phyloP scores from a whole-genome alignment of 345 rosid species.

The Salix exigua region DNA sequence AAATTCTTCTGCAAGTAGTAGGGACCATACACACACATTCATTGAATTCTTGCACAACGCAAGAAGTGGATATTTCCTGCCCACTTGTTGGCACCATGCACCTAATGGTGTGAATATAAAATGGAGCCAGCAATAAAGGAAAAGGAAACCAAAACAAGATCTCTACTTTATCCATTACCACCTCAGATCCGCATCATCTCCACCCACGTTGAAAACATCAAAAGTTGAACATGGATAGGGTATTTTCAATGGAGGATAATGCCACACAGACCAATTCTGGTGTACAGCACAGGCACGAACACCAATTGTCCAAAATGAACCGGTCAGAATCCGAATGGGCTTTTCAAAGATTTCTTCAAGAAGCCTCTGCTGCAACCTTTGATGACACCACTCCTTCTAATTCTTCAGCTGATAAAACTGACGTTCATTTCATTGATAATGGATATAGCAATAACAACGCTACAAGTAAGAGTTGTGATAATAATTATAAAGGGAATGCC shows the following conservation, averaged over 20 bases:
- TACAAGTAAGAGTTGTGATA: not conserved
- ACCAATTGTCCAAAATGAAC: slow-evolving; percentile 13
- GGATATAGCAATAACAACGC: not conserved
- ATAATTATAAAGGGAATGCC: not conserved
- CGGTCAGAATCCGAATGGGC: slow-evolving; percentile 32
- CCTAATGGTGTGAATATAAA: not conserved
- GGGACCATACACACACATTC: not conserved
- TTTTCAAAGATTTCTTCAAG: slow-evolving; percentile 21
- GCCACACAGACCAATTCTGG: slow-evolving; percentile 16
- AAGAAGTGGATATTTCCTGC: not conserved
- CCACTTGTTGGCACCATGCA: not conserved
- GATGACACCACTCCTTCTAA: slow-evolving; percentile 2
- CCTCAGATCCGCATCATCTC: slow-evolving; percentile 25
- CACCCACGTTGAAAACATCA: not conserved
- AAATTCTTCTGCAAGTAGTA: not conserved
- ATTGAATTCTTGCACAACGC: not conserved
- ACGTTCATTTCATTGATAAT: slow-evolving; percentile 5
- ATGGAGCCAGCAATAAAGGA: not conserved
- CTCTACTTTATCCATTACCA: slow-evolving; percentile 21
- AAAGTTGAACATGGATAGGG: slow-evolving; percentile 17
- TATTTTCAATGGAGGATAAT: slow-evolving; percentile 9
- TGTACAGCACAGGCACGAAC: not conserved
- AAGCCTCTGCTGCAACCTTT: slow-evolving; percentile 10
- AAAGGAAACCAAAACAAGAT: not conserved
- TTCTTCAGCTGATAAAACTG: slow-evolving; percentile 7